phyloP scores from a whole-genome alignment of 2,329 filamentous ascomycete species.

The Verticillium dahliae region DNA sequence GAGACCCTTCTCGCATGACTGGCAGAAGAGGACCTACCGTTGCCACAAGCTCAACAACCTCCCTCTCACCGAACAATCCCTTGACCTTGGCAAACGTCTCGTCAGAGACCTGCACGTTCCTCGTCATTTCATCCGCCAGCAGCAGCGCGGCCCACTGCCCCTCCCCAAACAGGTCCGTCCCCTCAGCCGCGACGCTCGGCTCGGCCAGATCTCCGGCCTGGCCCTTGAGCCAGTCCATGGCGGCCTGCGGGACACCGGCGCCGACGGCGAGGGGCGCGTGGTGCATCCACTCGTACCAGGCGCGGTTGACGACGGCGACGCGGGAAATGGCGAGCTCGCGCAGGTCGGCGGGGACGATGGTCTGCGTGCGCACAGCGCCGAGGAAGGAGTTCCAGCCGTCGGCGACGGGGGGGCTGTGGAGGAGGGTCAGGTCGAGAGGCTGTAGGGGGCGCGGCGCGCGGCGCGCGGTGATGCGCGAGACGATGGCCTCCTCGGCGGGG shows the following conservation, averaged over 20 bases:
- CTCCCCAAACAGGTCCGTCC: constrained; percentile 32
- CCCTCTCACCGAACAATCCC: constrained; percentile 56
- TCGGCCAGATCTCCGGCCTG: constrained; percentile 12
- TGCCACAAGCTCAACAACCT: constrained; percentile 75
- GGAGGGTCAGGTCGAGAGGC: constrained; percentile 66
- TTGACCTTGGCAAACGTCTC: constrained; percentile 60
- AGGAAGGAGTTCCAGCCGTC: constrained; percentile 71
- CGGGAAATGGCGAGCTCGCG: constrained; percentile 77
- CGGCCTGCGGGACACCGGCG: constrained; percentile 49
- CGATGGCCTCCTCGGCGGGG: constrained; percentile 47
- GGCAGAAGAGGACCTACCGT: constrained; percentile 42
- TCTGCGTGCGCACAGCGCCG: constrained; percentile 53
- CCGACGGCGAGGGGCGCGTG: constrained; percentile 63
- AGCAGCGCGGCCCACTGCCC: constrained; percentile 62
- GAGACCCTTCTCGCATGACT: not conserved
- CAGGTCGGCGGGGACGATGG: constrained; percentile 44
- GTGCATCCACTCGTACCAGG: constrained; percentile 80
- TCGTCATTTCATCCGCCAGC: constrained; percentile 81
- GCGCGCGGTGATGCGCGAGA: constrained; percentile 57
- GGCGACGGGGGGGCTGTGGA: constrained; percentile 68
- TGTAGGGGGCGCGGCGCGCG: constrained; percentile 65
- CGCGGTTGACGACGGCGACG: constrained; percentile 72
- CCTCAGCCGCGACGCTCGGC: constrained; percentile 15
- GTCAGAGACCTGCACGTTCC: constrained; percentile 62
- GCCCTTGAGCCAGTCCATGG: constrained; percentile 37